A percentile compares a stretch with the other conserved stretches of the same genome.
phyloP scores from a whole-genome alignment of 805 yeast species.

The Yamadazyma ubonensis region DNA sequence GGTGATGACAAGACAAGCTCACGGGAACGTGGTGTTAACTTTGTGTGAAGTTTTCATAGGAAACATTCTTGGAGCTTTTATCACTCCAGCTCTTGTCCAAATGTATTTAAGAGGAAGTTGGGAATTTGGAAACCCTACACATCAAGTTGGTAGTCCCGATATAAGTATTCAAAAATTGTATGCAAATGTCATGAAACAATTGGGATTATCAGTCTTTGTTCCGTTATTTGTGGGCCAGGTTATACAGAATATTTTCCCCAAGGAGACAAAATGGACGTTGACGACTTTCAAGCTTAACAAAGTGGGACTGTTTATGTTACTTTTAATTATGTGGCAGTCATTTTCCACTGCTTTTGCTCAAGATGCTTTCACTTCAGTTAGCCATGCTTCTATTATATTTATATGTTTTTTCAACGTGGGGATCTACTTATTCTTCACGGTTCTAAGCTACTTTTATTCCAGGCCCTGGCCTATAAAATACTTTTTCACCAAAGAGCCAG shows the following conservation, averaged over 20 bases:
- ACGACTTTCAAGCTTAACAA: constrained; percentile 61
- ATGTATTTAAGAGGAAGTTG: constrained; percentile 61
- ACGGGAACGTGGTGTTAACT: constrained; percentile 77
- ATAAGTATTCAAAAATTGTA: constrained; percentile 56
- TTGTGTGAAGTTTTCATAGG: constrained; percentile 85
- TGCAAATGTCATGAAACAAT: constrained; percentile 78
- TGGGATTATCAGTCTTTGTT: constrained; percentile 79
- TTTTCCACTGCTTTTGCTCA: constrained; percentile 88
- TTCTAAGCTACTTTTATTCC: constrained; percentile 55
- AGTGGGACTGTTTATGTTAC: constrained; percentile 76
- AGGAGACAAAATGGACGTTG: constrained; percentile 59
- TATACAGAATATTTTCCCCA: constrained; percentile 66
- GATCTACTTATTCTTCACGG: constrained; percentile 73
- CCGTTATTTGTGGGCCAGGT: constrained; percentile 90
- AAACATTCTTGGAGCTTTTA: constrained; percentile 79
- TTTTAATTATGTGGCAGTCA: constrained; percentile 73
- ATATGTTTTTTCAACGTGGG: constrained; percentile 82
- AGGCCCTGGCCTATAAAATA: constrained; percentile 54
- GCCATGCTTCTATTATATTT: constrained; percentile 68
- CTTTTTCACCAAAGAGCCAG: constrained; percentile 49
- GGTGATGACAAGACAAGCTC: constrained; percentile 84
- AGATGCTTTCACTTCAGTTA: constrained; percentile 68
- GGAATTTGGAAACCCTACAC: constrained; percentile 73
- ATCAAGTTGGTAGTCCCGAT: constrained; percentile 46
- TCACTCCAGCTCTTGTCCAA: constrained; percentile 83